These are phyloP conservation scores for Proliferodiscus dingleyae DNA, from an alignment of 2,329 filamentous ascomycete species.

Conservation along the genomic window DNA sequence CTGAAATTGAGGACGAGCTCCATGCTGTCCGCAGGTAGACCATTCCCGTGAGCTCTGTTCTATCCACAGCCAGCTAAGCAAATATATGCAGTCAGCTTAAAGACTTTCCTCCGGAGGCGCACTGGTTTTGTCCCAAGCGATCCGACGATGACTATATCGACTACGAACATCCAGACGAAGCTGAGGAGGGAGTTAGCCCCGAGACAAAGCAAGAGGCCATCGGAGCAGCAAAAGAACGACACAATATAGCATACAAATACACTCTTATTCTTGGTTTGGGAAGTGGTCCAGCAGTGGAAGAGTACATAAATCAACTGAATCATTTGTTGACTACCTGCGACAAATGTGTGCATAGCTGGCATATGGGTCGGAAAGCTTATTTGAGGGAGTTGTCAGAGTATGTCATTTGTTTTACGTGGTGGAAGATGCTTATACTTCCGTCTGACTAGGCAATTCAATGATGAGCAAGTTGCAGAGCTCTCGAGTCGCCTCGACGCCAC, in stretches of 20 bases:
- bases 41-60: neutral
- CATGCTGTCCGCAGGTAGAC: constrained; percentile 27
- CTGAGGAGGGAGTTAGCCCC: constrained; percentile 43
- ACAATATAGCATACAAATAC: constrained; percentile 61
- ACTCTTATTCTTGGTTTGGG: constrained; percentile 64
- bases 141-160: constrained; percentile 58
- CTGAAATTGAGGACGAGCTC: constrained; percentile 30
- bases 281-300: constrained; percentile 46
- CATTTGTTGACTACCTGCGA: constrained; percentile 59
- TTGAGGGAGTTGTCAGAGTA: constrained; percentile 59
- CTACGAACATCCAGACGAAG: constrained; percentile 52
- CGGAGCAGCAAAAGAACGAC: constrained; percentile 48
- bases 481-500: constrained; percentile 52
- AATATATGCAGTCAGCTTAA: constrained; percentile 25
- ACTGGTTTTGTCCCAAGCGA: constrained; percentile 65
- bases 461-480: constrained; percentile 48
- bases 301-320: constrained; percentile 55
- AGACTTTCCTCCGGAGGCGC: constrained; percentile 38
- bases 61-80: neutral
- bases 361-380: constrained; percentile 60
- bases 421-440: constrained; percentile 9
- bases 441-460: constrained; percentile 34
- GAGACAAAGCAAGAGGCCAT: constrained; percentile 51
- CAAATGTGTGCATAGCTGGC: constrained; percentile 68
- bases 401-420: constrained; percentile 23